These are phyloP conservation scores for Cinnamomum chago DNA, from an alignment of 164 flowering plant species.

Conservation along the genomic window DNA sequence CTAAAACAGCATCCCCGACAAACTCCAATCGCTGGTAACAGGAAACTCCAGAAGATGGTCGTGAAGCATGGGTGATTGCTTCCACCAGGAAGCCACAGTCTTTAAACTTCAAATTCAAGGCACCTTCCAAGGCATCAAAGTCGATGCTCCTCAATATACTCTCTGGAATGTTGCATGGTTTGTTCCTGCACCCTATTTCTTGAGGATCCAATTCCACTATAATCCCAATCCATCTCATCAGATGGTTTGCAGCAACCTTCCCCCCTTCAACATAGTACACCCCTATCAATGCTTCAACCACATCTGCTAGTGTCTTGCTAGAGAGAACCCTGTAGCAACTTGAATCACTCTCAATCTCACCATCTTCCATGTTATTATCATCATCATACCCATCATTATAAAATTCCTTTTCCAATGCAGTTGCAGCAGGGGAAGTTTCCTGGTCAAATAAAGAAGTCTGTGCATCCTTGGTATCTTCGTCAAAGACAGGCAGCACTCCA, in stretches of 20 bases:
- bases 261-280: conserved; percentile 98
- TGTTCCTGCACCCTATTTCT: conserved; percentile 34
- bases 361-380: conserved; percentile 75
- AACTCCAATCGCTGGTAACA: conserved; percentile 96
- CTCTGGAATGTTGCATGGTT: conserved; percentile 55
- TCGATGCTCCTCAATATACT: conserved; percentile 67
- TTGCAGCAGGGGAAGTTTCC: conserved; percentile 30
- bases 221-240: conserved; percentile 96
- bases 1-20: conserved; percentile 99
- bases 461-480: conserved; percentile 79
- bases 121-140: conserved; percentile 70
- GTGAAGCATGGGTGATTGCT: conserved; percentile 98
- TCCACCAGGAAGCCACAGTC: conserved; percentile 69
- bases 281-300: conserved; percentile 95
- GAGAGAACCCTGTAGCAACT: conserved; percentile 95
- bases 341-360: conserved; percentile 89
- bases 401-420: conserved; percentile 11
- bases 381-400: conserved; percentile 43
- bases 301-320: conserved; percentile 97
- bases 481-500: conserved; percentile 96
- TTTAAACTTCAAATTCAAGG: conserved; percentile 59
- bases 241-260: conserved; percentile 79
- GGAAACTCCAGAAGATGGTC: conserved; percentile 94
- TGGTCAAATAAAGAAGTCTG: conserved; percentile 56
- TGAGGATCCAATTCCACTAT: conserved; percentile 69